phyloP scores from a whole-genome alignment of 2,329 filamentous ascomycete genomes.

The Ascochyta fabae region DNA sequence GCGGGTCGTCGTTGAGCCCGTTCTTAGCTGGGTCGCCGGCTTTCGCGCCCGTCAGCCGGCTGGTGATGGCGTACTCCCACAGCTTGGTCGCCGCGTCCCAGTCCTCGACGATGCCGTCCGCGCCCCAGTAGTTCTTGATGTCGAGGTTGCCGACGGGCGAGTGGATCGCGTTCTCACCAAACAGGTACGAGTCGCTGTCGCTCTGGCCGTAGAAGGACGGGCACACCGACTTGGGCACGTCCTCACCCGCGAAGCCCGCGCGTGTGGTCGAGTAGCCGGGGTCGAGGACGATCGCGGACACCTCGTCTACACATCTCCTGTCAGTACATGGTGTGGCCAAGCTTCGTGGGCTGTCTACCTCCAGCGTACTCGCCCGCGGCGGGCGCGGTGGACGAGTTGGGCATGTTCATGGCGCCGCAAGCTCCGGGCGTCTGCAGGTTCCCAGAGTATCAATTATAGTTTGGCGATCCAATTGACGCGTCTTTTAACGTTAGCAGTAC shows the following conservation, averaged over 20 bases:
- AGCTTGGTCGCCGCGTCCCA: slow-evolving; percentile 90
- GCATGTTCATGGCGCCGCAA: slow-evolving; percentile 43
- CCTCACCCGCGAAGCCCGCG: slow-evolving; percentile 96
- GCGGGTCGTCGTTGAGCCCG: slow-evolving; percentile 73
- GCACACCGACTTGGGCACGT: slow-evolving; percentile 91
- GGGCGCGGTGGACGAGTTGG: slow-evolving; percentile 48
- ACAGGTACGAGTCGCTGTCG: slow-evolving; percentile 64
- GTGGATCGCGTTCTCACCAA: slow-evolving; percentile 89
- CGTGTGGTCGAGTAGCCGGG: slow-evolving; percentile 90
- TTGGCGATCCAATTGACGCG: slow-evolving; percentile 34
- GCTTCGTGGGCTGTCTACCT: slow-evolving; percentile 37
- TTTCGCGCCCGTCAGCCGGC: slow-evolving; percentile 79
- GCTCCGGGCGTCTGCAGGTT: slow-evolving; percentile 21
- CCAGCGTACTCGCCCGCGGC: slow-evolving; percentile 55
- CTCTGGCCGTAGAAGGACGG: slow-evolving; percentile 82
- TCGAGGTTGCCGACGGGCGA: slow-evolving; percentile 78
- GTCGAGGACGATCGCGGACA: slow-evolving; percentile 95
- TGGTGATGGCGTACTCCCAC: slow-evolving; percentile 93
- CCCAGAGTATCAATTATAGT: not conserved
- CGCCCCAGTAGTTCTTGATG: slow-evolving; percentile 89
- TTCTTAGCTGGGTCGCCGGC: slow-evolving; percentile 75
- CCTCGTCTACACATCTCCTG: slow-evolving; percentile 73
- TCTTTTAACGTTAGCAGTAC: slow-evolving; percentile 14
- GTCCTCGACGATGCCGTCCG: slow-evolving; percentile 90
- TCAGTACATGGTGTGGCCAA: slow-evolving; percentile 17